These are phyloP conservation scores for Dryadomyces quercus-mongolicae DNA, from an alignment of 2,329 filamentous ascomycete species.

Conservation along the genomic window DNA sequence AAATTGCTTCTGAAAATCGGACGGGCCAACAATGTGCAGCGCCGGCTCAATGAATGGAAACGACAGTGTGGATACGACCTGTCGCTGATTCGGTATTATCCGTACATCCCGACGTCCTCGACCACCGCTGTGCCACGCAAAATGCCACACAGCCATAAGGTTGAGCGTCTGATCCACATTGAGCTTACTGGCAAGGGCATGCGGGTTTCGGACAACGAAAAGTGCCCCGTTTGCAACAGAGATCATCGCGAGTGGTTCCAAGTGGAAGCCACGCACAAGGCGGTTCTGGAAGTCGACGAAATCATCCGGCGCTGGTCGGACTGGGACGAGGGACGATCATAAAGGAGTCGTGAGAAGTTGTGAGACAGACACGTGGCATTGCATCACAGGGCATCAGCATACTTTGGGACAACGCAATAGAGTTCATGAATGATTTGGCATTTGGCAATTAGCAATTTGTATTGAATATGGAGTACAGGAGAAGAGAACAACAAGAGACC, in stretches of 20 bases:
- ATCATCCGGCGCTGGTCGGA: slow-evolving; percentile 68
- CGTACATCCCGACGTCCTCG: slow-evolving; percentile 48
- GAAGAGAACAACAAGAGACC: background rate
- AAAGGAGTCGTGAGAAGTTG: background rate
- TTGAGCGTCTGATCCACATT: slow-evolving; percentile 82
- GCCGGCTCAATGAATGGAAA: slow-evolving; percentile 85
- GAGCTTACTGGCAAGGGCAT: slow-evolving; percentile 59
- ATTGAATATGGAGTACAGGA: background rate
- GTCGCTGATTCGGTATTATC: slow-evolving; percentile 83
- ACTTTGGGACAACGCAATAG: too few species aligned
- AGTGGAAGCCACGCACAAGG: slow-evolving; percentile 60
- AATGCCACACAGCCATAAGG: slow-evolving; percentile 74
- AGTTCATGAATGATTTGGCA: background rate
- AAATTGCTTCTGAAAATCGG: slow-evolving; percentile 48
- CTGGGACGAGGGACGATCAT: slow-evolving; percentile 55
- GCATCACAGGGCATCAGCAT: too few species aligned
- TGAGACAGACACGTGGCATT: background rate
- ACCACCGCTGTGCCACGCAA: slow-evolving; percentile 39
- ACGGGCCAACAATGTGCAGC: slow-evolving; percentile 69
- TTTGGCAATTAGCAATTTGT: background rate
- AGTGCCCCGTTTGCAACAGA: slow-evolving; percentile 67
- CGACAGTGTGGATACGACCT: slow-evolving; percentile 85
- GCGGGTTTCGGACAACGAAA: slow-evolving; percentile 36
- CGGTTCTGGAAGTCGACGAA: slow-evolving; percentile 53
- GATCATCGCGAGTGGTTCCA: slow-evolving; percentile 95